phyloP scores from a whole-genome alignment of 345 rosid genomes.

The Salix purpurea region DNA sequence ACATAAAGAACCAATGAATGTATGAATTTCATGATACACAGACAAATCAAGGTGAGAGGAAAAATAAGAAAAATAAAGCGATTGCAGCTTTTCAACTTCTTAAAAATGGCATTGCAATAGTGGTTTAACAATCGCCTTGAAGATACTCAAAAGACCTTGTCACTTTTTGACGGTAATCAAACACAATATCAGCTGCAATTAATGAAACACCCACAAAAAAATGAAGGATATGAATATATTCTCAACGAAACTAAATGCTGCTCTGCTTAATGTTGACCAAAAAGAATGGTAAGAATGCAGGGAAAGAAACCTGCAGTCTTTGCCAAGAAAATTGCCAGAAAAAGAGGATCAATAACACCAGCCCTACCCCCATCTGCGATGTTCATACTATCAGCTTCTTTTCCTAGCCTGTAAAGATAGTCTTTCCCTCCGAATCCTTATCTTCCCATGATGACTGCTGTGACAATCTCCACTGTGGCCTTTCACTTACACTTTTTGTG shows the following conservation, averaged over 20 bases:
- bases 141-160: constrained; percentile 89
- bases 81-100: background rate
- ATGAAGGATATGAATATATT: background rate
- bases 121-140: constrained; percentile 73
- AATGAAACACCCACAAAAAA: background rate
- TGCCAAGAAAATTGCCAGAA: constrained; percentile 79
- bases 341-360: constrained; percentile 76
- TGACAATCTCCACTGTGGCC: constrained; percentile 42
- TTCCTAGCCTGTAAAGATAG: constrained; percentile 77
- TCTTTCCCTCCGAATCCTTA: constrained; percentile 72
- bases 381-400: constrained; percentile 79
- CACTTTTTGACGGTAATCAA: constrained; percentile 88
- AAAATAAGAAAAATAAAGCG: constrained; percentile 7
- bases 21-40: background rate
- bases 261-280: background rate
- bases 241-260: background rate
- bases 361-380: constrained; percentile 81
- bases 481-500: constrained; percentile 2
- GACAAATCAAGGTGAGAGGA: background rate
- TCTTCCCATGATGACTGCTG: constrained; percentile 94
- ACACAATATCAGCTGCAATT: constrained; percentile 79
- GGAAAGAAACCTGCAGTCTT: constrained; percentile 49
- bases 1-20: constrained; percentile 11
- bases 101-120: background rate
- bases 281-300: background rate